Percentiles rank a stretch among this genome's conserved stretches.
Evolutionary conservation across 805 yeast genomes (phyloP).

Genomic region (Barnettozyma salicaria): DNA sequence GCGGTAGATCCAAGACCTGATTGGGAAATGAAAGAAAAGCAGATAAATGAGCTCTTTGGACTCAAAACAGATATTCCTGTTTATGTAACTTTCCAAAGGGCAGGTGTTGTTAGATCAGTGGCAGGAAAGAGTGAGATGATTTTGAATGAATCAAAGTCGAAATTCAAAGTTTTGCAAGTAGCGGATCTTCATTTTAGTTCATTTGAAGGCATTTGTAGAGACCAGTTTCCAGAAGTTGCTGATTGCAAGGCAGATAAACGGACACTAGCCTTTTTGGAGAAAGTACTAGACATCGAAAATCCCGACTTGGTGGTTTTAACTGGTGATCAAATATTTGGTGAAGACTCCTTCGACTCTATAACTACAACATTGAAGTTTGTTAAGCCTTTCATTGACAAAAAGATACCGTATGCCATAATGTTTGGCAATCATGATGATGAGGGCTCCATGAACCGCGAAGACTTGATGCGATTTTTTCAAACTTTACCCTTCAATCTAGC

Average conservation of each 20-base stretch:
- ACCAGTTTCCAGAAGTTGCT: slow-evolving; percentile 53
- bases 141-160: slow-evolving; percentile 32
- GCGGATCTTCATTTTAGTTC: slow-evolving; percentile 92
- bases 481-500: slow-evolving; percentile 66
- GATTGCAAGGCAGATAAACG: slow-evolving; percentile 62
- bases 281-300: slow-evolving; percentile 61
- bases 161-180: slow-evolving; percentile 76
- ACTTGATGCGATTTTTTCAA: slow-evolving; percentile 51
- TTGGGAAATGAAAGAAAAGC: slow-evolving; percentile 40
- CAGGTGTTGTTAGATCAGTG: background rate
- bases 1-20: slow-evolving; percentile 72
- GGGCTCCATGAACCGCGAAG: slow-evolving; percentile 56
- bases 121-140: slow-evolving; percentile 9
- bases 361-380: slow-evolving; percentile 76
- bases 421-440: slow-evolving; percentile 96
- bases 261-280: slow-evolving; percentile 55
- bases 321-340: slow-evolving; percentile 91
- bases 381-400: slow-evolving; percentile 56
- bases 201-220: slow-evolving; percentile 73
- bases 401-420: slow-evolving; percentile 78
- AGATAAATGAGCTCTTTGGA: slow-evolving; percentile 9
- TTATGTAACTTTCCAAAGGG: slow-evolving; percentile 23
- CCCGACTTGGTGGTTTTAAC: slow-evolving; percentile 85
- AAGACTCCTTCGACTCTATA: slow-evolving; percentile 69
- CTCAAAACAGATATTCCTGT: slow-evolving; percentile 15